Evolutionary conservation across 1,284 basidiomycete species (phyloP), one percentile per base, ranked within the genome.

Genomic region (Irpex sp.): DNA sequence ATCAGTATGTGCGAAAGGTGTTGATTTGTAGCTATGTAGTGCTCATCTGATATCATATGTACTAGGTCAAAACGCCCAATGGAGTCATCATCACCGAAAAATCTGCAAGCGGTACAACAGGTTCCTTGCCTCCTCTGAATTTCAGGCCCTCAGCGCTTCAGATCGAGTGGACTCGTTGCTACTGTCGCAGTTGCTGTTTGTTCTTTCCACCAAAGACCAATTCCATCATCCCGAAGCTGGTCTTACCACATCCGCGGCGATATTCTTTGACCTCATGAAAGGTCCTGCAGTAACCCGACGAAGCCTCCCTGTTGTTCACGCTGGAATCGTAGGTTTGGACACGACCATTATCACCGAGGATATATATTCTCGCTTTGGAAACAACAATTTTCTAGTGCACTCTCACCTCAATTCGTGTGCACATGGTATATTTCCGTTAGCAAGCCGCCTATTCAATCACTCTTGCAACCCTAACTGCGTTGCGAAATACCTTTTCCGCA

Each of bases 381-480:
- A 91, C 76, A 92, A 92, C 72, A 91, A 93, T 69, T 92, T 91
- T 72, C 78, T 85, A 8, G 74, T 92, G 34, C 87, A 91, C 69
- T 88, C 85, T 1, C 88, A 91, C 75, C 76, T 91, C 38, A 81
- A 76, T 13, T 81, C 86, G 1, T 79, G 86, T 68, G 91, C 82
- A 0, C 87, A 91, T 74, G 91, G 89, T 0, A 78, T 91, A 36
- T 92, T 89, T 64, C 88, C 91, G 6, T 72, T 85, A 19, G 85
- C 90, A 2, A 92, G 91, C 69, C 81, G 89, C 9, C 71, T 85
- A 8, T 90, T 92, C 75, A 93, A 93, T 70, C 91, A 93, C 70
- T 91, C 89, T 3, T 92, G 91, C 72, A 68, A 81, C 11, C 90
- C 91, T 3, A 92, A 91, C 66, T 87, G 88, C 19, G 82, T 82